phyloP scores from a whole-genome alignment of 2,329 filamentous ascomycete genomes.

The Microcera coccophila region DNA sequence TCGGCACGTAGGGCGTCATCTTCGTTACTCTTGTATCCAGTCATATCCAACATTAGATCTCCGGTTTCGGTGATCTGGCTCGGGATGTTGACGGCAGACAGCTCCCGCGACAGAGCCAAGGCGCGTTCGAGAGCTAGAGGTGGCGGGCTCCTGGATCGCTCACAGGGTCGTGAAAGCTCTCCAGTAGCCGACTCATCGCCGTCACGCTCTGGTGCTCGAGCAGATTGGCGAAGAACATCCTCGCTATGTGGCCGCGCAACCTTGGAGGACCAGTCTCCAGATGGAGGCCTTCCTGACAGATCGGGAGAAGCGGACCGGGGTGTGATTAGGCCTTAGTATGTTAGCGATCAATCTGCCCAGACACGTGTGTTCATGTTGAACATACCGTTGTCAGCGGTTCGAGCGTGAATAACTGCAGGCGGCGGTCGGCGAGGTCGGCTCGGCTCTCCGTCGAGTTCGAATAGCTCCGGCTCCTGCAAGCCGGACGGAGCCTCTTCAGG shows the following conservation, averaged over 20 bases:
- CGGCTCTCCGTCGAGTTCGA: conserved; percentile 57
- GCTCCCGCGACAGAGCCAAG: conserved; percentile 76
- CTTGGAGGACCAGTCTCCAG: conserved; percentile 49
- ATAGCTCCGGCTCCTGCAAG: conserved; percentile 65
- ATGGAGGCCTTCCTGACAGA: conserved; percentile 43
- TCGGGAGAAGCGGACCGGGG: conserved; percentile 54
- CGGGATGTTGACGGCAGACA: conserved; percentile 87
- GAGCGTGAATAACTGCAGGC: conserved; percentile 39
- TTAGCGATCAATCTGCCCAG: too few species aligned
- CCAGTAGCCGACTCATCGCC: conserved; percentile 36
- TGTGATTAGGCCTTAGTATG: conserved; percentile 41
- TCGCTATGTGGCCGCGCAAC: conserved; percentile 51
- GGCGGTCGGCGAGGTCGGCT: conserved; percentile 41
- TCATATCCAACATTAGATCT: conserved; percentile 97
- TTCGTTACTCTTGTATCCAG: conserved; percentile 89
- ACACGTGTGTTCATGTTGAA: too few species aligned
- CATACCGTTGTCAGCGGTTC: conserved; percentile 30
- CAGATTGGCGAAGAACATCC: conserved; percentile 47
- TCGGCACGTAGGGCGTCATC: conserved; percentile 89
- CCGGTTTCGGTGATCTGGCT: conserved; percentile 88
- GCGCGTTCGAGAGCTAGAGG: conserved; percentile 78
- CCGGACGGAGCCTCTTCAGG: conserved; percentile 30
- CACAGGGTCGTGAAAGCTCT: conserved; percentile 40
- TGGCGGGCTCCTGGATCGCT: conserved; percentile 72
- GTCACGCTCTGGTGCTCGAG: conserved; percentile 37